These are phyloP conservation scores for Diaporthe vaccinii DNA, from an alignment of 2,329 filamentous ascomycete genomes.

Conservation along the genomic window DNA sequence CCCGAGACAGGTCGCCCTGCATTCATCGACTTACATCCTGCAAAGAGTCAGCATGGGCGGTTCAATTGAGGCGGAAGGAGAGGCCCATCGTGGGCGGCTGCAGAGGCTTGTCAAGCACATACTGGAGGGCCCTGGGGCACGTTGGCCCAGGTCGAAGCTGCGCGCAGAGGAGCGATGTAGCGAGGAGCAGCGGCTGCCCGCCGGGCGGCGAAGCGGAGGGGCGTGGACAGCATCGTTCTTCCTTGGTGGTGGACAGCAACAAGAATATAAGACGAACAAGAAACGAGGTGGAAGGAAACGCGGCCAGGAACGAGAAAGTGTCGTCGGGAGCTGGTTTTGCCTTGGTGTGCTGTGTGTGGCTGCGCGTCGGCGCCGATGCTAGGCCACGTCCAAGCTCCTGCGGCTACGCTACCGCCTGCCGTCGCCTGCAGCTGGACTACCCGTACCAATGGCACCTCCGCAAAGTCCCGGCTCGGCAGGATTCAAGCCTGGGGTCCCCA, in stretches of 20 bases:
- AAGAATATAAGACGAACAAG: background rate
- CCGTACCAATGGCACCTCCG: background rate
- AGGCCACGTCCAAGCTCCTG: slow-evolving; percentile 4
- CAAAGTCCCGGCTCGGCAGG: slow-evolving; percentile 23
- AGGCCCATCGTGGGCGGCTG: slow-evolving; percentile 54
- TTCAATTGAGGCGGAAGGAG: slow-evolving; percentile 38
- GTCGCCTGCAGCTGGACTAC: no score
- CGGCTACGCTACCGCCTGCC: background rate
- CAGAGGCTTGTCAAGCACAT: slow-evolving; percentile 46
- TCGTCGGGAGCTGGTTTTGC: slow-evolving; percentile 7
- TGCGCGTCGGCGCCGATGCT: slow-evolving; percentile 18
- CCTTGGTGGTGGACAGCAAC: slow-evolving; percentile 6
- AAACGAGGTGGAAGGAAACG: background rate
- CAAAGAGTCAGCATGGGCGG: slow-evolving; percentile 40
- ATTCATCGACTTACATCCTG: slow-evolving; percentile 41
- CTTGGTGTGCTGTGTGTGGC: background rate
- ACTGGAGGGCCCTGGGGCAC: slow-evolving; percentile 86
- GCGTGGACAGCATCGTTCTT: slow-evolving; percentile 65
- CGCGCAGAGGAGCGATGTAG: slow-evolving; percentile 59
- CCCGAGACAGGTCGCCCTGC: background rate
- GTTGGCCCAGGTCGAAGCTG: slow-evolving; percentile 88
- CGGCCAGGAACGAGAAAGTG: background rate
- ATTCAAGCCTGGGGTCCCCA: slow-evolving; percentile 19
- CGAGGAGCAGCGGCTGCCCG: slow-evolving; percentile 58
- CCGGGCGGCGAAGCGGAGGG: slow-evolving; percentile 66